Conservation (phyloP, 768 basidiomycete species). For the Amanita rimosa region DNA sequence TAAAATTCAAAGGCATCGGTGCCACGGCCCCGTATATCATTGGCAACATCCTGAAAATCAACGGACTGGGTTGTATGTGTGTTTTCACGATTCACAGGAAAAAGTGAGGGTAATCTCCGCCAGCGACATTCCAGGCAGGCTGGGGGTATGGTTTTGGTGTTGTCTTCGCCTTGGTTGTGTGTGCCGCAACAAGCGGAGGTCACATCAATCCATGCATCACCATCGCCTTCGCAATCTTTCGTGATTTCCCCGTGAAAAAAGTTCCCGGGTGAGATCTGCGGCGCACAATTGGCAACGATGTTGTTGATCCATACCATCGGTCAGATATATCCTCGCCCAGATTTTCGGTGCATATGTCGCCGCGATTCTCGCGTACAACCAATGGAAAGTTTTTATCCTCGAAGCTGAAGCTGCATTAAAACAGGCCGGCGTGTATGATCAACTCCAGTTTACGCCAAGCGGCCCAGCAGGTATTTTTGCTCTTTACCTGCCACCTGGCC, state of each 20-base stretch:
- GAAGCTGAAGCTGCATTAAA: constrained; percentile 7
- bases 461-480: constrained; percentile 12
- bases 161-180: constrained; percentile 7
- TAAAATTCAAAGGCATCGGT: constrained; percentile 32
- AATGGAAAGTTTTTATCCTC: constrained; percentile 8
- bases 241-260: constrained; percentile 8
- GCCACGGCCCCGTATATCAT: constrained; percentile 30
- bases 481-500: constrained; percentile 10
- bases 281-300: background rate
- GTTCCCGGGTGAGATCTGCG: constrained; percentile 5
- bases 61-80: constrained; percentile 5
- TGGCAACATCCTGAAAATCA: constrained; percentile 3
- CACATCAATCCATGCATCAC: constrained; percentile 10
- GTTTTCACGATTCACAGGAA: background rate
- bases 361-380: constrained; percentile 7
- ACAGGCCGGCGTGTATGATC: constrained; percentile 1
- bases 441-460: constrained; percentile 6
- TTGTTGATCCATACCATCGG: background rate
- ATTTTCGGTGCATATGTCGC: constrained; percentile 12
- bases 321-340: constrained; percentile 12
- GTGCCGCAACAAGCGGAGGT: constrained; percentile 8
- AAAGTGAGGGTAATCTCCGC: background rate
- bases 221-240: constrained; percentile 7
- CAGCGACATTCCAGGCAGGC: constrained; percentile 7
- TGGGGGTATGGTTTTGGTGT: constrained; percentile 10